Evolutionary conservation across 2,329 filamentous ascomycete species (phyloP).

Genomic region (Botrytis tulipae): DNA sequence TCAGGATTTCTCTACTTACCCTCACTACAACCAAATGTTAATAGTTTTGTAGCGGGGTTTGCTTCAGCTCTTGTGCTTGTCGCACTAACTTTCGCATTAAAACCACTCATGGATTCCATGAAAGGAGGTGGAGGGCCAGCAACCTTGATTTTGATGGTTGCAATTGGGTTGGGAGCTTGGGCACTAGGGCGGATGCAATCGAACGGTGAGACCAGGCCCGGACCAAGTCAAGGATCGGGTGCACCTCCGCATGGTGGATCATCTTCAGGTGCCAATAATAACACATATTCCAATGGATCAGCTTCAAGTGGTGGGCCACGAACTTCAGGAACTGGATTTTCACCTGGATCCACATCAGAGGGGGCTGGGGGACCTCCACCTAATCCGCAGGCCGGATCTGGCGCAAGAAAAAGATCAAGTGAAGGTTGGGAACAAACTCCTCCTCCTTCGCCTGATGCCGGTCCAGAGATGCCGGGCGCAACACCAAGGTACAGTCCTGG

Average conservation of each 20-base stretch:
- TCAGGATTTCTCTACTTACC: constrained; percentile 93
- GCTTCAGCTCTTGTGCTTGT: constrained; percentile 72
- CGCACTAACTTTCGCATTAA: constrained; percentile 68
- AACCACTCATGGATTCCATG: constrained; percentile 69
- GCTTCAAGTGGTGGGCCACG: constrained; percentile 25
- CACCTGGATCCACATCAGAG: constrained; percentile 15
- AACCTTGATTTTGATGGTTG: constrained; percentile 68
- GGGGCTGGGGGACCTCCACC: constrained; percentile 27
- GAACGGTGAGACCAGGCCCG: constrained; percentile 42
- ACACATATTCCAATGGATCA: constrained; percentile 32
- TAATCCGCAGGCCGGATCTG: constrained; percentile 19
- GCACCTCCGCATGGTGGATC: constrained; percentile 25
- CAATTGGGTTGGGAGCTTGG: constrained; percentile 77
- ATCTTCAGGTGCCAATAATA: constrained; percentile 27
- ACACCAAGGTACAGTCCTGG: constrained; percentile 4
- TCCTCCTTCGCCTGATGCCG: constrained; percentile 21
- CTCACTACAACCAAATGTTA: constrained; percentile 78
- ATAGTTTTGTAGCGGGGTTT: constrained; percentile 88
- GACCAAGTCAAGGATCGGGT: constrained; percentile 28
- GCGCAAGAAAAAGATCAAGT: constrained; percentile 15
- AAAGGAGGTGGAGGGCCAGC: constrained; percentile 71
- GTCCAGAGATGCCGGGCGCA: constrained; percentile 21
- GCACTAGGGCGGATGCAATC: constrained; percentile 64
- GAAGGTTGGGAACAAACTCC: constrained; percentile 17
- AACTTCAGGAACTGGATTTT: constrained; percentile 13